Conservation (phyloP, 2,329 filamentous ascomycete species). For the Xenoacremonium recifei region DNA sequence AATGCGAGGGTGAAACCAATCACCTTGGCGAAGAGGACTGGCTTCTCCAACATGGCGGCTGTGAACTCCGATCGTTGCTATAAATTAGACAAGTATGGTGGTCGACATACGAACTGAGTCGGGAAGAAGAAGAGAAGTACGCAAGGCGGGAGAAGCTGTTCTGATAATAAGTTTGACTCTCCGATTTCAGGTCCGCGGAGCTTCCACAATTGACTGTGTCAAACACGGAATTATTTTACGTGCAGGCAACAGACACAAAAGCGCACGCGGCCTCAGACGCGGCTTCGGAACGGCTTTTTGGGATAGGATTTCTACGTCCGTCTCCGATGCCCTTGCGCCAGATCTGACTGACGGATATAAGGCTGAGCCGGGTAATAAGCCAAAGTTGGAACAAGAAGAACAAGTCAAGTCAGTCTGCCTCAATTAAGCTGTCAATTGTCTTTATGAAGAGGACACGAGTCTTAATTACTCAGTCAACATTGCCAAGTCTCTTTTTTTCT, state of each 20-base stretch:
- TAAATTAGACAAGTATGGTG: not conserved
- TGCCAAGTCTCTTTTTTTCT: no score
- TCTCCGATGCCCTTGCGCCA: no score
- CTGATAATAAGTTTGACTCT: not conserved
- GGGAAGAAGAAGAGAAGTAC: not conserved
- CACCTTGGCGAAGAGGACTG: conserved; percentile 28
- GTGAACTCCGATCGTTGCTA: not conserved
- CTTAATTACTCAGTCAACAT: not conserved
- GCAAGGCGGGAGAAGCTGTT: not conserved
- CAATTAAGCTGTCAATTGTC: no score
- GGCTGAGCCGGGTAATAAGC: no score
- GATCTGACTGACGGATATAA: no score
- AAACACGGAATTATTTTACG: no score
- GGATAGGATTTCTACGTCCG: no score
- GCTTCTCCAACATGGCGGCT: conserved; percentile 28
- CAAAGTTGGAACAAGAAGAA: not conserved
- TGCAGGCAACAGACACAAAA: no score
- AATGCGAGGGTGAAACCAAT: conserved; percentile 24
- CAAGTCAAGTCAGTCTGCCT: no score
- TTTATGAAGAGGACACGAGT: not conserved
- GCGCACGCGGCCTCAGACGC: no score
- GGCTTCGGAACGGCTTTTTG: no score
- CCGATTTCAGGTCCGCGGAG: not conserved
- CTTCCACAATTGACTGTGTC: not conserved
- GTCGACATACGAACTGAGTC: not conserved